Evolutionary conservation across 306 rosid species (phyloP), one percentile per base, ranked within the genome.

Genomic region (Abrus precatorius): DNA sequence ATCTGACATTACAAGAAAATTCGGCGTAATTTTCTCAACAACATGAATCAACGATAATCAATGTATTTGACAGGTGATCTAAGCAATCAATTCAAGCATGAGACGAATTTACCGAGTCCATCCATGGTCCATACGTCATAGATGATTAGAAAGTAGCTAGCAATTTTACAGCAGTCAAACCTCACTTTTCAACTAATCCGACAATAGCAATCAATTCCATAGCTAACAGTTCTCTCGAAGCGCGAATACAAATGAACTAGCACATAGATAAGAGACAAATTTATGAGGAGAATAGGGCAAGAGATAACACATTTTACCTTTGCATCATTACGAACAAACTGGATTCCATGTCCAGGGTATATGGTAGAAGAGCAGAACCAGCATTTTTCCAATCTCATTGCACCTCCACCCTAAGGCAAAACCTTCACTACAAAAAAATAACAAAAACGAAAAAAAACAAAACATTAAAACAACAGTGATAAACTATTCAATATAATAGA

Each of bases 321-420:
- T 5, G 97, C 93, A 84, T 92, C 97, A 55, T 95, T 95, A 27
- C 98, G 98, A 76, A 93, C 96, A 84, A 89, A 91, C 79, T 95
- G 85, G 75, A 66, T 69, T 54, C 71, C 48, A 68, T 95, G 98
- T 53, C 98, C 98, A 40, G 98, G 97, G 84, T 95, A 91, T 61
- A 95, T 6, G 0, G 97, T 92, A 6, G 94, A 95, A 62, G 98
- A 95, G 83, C 97, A 94, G 77, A 94, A 94, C 93, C 97, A 94
- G 81, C 97, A 94, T 71, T 92, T 94, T 89, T 94, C 97, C 84
- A 94, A 86, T 84, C 97, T 94, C 97, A 94, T 94, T 48, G 74
- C 69, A 79, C 63, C 62, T 52, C 38, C 48, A 82, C 14, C 9
- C 59, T 80, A 88, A 12, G 59, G 30, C 49, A 57, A 34, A 70